A percentile compares a stretch with the other conserved stretches of the same genome.
These are phyloP conservation scores for Talaromyces wortmannii DNA, from an alignment of 495 filamentous ascomycete genomes.

Conservation along the genomic window DNA sequence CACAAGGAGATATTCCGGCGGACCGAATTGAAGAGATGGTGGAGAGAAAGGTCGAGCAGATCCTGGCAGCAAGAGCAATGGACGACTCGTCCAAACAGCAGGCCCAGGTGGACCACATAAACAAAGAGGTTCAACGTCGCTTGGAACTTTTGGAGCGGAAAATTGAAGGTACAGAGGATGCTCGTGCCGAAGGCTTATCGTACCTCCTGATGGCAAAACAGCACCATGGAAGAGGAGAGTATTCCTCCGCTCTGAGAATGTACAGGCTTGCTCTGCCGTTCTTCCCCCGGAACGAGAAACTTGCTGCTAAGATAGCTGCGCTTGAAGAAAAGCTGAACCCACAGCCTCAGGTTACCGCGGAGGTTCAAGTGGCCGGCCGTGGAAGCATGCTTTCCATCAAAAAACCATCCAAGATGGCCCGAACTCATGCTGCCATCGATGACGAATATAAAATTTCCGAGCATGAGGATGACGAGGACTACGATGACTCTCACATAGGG, in stretches of 20 bases:
- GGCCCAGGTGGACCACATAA: conserved; percentile 51
- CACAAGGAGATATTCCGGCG: conserved; percentile 51
- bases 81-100: conserved; percentile 37
- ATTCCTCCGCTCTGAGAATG: conserved; percentile 72
- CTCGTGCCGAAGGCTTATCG: conserved; percentile 70
- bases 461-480: conserved; percentile 15
- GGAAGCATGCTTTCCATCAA: conserved; percentile 36
- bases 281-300: conserved; percentile 82
- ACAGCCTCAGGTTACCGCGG: conserved; percentile 14
- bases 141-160: conserved; percentile 79
- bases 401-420: conserved; percentile 20
- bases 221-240: conserved; percentile 75
- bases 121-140: conserved; percentile 70
- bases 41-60: conserved; percentile 82
- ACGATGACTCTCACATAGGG: conserved; percentile 25
- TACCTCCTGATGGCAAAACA: conserved; percentile 88
- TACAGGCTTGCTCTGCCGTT: conserved; percentile 77
- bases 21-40: conserved; percentile 87
- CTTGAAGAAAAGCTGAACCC: conserved; percentile 52
- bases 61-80: conserved; percentile 62
- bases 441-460: conserved; percentile 17
- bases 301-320: conserved; percentile 67
- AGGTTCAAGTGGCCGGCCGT: conserved; percentile 7
- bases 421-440: conserved; percentile 27
- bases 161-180: conserved; percentile 70